These are phyloP conservation scores for Exutisphaerella laricina DNA, from an alignment of 2,329 filamentous ascomycete species.

Conservation along the genomic window DNA sequence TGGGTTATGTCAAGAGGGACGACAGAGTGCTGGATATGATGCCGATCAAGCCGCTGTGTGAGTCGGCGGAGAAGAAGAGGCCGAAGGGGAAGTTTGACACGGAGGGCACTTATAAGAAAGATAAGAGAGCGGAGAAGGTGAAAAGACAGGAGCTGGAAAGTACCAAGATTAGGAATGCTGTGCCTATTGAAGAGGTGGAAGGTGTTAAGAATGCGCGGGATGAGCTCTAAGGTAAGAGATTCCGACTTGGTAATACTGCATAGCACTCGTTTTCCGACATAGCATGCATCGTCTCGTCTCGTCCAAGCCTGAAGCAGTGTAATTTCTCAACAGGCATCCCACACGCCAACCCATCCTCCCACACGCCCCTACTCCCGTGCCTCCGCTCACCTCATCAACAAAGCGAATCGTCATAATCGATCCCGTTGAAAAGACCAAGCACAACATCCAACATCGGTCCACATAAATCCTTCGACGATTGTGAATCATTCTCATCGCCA, in stretches of 20 bases:
- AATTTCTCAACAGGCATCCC: not conserved
- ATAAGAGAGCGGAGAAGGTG: slow-evolving; percentile 7
- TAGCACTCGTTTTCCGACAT: too few relatives aligned
- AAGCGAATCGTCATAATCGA: slow-evolving; percentile 37
- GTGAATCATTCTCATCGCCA: slow-evolving; percentile 38
- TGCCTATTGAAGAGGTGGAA: slow-evolving; percentile 4
- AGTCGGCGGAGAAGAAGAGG: slow-evolving; percentile 60
- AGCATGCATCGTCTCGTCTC: not conserved
- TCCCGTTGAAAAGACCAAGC: slow-evolving; percentile 41
- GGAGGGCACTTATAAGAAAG: slow-evolving; percentile 13
- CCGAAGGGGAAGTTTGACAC: slow-evolving; percentile 40
- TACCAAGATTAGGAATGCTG: slow-evolving; percentile 5
- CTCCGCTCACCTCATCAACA: slow-evolving; percentile 5
- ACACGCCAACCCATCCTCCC: too few relatives aligned
- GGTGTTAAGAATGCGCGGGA: slow-evolving; percentile 1
- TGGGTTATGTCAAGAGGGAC: slow-evolving; percentile 65
- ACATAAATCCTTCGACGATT: slow-evolving; percentile 30
- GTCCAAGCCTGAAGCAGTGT: not conserved
- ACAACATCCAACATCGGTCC: slow-evolving; percentile 45
- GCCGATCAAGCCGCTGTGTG: slow-evolving; percentile 39
- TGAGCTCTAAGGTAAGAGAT: slow-evolving; percentile 4
- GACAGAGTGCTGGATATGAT: slow-evolving; percentile 55
- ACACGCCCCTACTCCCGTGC: too few relatives aligned
- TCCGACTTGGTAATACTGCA: too few relatives aligned
- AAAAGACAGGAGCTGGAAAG: slow-evolving; percentile 8